Conservation (phyloP, 441 rosid species). For the Dalechampia spathulata region DNA sequence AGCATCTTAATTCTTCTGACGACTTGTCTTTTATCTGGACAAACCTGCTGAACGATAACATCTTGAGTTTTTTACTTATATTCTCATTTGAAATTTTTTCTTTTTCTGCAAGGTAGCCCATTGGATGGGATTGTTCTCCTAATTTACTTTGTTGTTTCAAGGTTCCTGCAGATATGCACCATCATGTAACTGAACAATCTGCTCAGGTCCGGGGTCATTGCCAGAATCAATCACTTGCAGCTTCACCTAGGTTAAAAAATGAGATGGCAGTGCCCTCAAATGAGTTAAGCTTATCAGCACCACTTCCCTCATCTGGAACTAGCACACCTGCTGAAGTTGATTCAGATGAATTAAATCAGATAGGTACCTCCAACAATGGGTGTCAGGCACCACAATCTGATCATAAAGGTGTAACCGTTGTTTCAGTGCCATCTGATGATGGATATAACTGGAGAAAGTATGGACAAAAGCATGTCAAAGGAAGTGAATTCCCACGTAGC, state of each 20-base stretch:
- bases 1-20: too few species aligned
- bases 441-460: slow-evolving; percentile 98
- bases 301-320: slow-evolving; percentile 38
- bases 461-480: slow-evolving; percentile 95
- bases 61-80: too few species aligned
- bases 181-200: slow-evolving; percentile 37
- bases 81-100: too few species aligned
- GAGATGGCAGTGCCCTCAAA: slow-evolving; percentile 59
- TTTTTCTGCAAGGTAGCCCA: slow-evolving; percentile 1
- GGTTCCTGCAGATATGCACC: slow-evolving; percentile 65
- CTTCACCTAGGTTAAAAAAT: slow-evolving; percentile 35
- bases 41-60: too few species aligned
- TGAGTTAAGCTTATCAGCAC: slow-evolving; percentile 46
- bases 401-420: slow-evolving; percentile 46
- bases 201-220: slow-evolving; percentile 39
- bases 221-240: slow-evolving; percentile 36
- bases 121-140: slow-evolving; percentile 22
- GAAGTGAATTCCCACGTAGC: slow-evolving; percentile 95
- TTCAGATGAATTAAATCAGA: slow-evolving; percentile 45
- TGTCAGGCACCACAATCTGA: slow-evolving; percentile 41
- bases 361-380: slow-evolving; percentile 33
- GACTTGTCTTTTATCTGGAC: too few species aligned
- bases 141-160: slow-evolving; percentile 47
- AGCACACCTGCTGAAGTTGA: slow-evolving; percentile 52
- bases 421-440: slow-evolving; percentile 55